Evolutionary conservation across 1,139 yeast species (phyloP), one percentile per base, ranked within the genome.

Genomic region (Debaryomyces udenii): DNA sequence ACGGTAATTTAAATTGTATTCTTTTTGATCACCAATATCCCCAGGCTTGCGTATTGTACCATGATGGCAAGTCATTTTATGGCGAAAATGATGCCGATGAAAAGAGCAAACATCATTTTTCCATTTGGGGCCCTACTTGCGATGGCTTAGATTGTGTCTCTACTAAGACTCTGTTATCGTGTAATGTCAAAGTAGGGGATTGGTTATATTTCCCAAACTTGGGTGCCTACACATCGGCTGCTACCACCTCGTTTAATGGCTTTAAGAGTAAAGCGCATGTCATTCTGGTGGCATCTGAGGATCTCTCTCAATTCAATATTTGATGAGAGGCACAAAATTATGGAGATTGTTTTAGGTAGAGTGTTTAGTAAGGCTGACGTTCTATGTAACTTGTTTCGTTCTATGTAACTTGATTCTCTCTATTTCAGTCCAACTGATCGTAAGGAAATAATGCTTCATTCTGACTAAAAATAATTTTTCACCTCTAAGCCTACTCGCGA

Each of bases 121-220:
- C 96, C 15, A 76, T 93, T 45, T 93, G 98, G 98, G 99, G 99
- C 6, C 99, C 98, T 37, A 93, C 98, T 16, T 93, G 99, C 67
- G 99, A 93, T 64, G 97, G 98, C 3, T 74, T 93, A 50, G 99
- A 93, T 63, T 86, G 96, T 62, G 81, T 93, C 44, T 65, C 86
- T 20, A 64, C 73, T 39, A 72, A 69, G 31, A 68, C 80, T 44
- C 53, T 54, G 37, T 70, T 91, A 57, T 72, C 81, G 13, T 74
- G 76, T 40, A 80, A 82, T 37, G 81, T 90, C 38, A 70, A 73
- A 31, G 85, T 86, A 37, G 98, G 97, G 11, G 98, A 93, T 62
- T 93, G 98, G 98, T 64, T 93, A 45, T 88, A 83, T 64, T 91
- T 93, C 65, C 76, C 83, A 35, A 75, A 83, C 49, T 68, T 88